Conservation (phyloP, 2,329 filamentous ascomycete species). For the Fusarium goolgardi region DNA sequence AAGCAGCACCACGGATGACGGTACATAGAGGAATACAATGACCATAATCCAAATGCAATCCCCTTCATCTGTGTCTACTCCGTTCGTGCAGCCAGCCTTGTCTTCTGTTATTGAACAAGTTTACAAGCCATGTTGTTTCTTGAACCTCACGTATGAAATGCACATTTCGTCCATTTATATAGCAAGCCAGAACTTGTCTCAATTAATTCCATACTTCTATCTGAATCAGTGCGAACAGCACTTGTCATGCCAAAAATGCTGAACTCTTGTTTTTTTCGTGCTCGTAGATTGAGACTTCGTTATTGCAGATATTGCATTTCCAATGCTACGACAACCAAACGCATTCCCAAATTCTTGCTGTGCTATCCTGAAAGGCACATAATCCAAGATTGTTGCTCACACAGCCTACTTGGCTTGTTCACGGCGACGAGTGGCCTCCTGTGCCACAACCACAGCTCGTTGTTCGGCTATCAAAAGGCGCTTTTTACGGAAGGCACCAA, state of each 20-base stretch:
- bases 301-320: not conserved
- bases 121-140: not conserved
- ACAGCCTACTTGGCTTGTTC: slow-evolving; percentile 9
- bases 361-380: not conserved
- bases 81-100: not conserved
- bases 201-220: not conserved
- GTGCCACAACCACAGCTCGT: slow-evolving; percentile 29
- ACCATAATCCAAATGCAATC: not conserved
- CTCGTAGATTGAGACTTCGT: not conserved
- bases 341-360: not conserved
- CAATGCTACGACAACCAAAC: not conserved
- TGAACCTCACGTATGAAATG: not conserved
- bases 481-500: slow-evolving; percentile 54
- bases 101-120: not conserved
- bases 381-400: not conserved
- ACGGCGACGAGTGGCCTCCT: slow-evolving; percentile 34
- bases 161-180: not conserved
- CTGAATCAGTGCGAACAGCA: not conserved
- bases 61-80: not conserved
- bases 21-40: slow-evolving; percentile 55
- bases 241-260: not conserved
- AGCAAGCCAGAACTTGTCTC: not conserved
- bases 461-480: slow-evolving; percentile 38
- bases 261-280: not conserved
- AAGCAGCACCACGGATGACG: slow-evolving; percentile 27